A percentile compares a stretch with the other conserved stretches of the same genome.
These are phyloP conservation scores for Cercophora samala DNA, from an alignment of 495 filamentous ascomycete species.

Conservation along the genomic window DNA sequence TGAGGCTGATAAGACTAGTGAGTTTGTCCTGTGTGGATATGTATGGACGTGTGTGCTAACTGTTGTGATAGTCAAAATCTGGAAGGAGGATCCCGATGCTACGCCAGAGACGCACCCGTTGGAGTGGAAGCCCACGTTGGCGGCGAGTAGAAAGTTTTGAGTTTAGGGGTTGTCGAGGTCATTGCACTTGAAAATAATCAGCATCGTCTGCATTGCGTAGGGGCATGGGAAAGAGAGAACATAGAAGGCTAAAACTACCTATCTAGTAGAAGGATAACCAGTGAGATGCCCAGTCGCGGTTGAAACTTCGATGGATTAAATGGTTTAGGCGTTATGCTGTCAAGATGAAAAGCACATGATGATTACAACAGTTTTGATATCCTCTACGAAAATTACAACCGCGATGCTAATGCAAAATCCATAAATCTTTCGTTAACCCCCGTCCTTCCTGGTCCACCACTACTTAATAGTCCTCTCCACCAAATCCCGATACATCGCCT, in stretches of 20 bases:
- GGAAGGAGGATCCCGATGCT: conserved; percentile 86
- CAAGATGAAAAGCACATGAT: no score
- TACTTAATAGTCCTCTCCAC: conserved; percentile 72
- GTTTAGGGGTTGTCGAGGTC: background rate
- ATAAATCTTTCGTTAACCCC: background rate
- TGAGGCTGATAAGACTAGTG: conserved; percentile 92
- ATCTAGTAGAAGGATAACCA: no score
- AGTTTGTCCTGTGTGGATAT: conserved; percentile 24
- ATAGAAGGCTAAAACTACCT: no score
- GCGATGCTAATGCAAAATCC: background rate
- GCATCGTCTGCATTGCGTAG: background rate
- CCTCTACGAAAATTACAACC: no score
- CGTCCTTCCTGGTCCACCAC: background rate
- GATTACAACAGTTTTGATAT: no score
- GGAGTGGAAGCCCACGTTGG: conserved; percentile 86
- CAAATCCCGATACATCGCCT: conserved; percentile 90
- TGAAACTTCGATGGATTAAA: no score
- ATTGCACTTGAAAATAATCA: background rate
- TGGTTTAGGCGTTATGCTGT: no score
- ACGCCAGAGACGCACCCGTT: conserved; percentile 89
- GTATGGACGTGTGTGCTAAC: background rate
- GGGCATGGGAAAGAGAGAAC: background rate
- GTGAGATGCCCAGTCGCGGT: no score
- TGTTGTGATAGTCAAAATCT: conserved; percentile 71
- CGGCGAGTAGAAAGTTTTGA: conserved; percentile 50